Evolutionary conservation across 306 rosid genomes (phyloP).

Genomic region (Cucumis cinereus): DNA sequence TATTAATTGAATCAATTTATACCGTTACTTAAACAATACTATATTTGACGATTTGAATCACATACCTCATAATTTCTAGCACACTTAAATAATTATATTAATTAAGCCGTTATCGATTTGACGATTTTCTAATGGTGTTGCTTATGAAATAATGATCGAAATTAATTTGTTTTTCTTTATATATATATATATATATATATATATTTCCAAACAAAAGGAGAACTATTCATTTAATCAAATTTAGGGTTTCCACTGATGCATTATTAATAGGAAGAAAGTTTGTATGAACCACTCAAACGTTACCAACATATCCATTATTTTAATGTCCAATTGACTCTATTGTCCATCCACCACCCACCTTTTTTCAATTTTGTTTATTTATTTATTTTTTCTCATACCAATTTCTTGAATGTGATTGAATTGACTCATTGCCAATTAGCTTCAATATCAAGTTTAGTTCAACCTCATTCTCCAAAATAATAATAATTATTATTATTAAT

Average conservation of each 20-base stretch:
- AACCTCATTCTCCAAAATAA: background rate
- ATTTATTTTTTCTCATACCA: background rate
- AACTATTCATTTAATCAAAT: background rate
- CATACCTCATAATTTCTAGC: too few species aligned
- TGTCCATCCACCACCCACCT: background rate
- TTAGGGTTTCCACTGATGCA: background rate
- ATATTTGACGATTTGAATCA: too few species aligned
- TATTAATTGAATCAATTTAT: too few species aligned
- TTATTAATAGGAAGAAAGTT: constrained; percentile 1
- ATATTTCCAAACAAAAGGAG: background rate
- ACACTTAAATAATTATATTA: too few species aligned
- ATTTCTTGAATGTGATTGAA: background rate
- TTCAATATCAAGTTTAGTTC: background rate
- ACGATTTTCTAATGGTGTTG: too few species aligned
- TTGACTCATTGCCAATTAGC: constrained; percentile 1
- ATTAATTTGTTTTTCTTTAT: too few species aligned
- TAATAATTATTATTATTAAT: too few species aligned
- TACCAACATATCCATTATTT: constrained; percentile 2
- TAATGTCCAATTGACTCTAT: background rate
- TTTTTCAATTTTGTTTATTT: background rate
- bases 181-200: too few species aligned
- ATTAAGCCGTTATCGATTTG: too few species aligned
- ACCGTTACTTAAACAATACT: too few species aligned
- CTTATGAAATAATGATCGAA: too few species aligned
- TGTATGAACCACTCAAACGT: constrained; percentile 2